Base-by-base conservation (phyloP, 139 green algal genomes). In the Picochlorum sp. region DNA sequence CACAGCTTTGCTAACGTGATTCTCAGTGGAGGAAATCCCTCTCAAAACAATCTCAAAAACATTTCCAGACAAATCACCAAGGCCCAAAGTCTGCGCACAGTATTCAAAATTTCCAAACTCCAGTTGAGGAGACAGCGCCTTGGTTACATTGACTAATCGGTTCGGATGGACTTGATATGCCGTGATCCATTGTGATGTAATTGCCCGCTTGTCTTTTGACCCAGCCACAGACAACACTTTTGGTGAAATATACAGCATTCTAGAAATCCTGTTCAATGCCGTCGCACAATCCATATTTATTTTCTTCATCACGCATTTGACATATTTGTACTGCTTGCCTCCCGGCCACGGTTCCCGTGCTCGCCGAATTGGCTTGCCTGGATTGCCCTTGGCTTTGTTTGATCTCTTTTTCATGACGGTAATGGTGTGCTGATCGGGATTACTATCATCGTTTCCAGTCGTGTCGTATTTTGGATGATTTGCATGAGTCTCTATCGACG, bases 131-230 rank as follows among this genome's bases (percentile, higher is more conserved):
- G 89, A 49, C 18, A 26, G 9, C 16, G 52, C 52, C 1, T 23
- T 45, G 67, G 76, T 78, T 15, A 73, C 23, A 6, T 9, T 49
- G 8, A 72, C 61, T 47, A 81, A 58, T 11, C 62, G 41, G 4
- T 7, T 4, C 4, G 79, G 62, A 51, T 62, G 38, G 47, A 92
- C 62, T 64, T 83, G 88, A 68, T 73, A 85, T 8, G 77, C 82
- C 0, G 90, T 92, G 10, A 91, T 84, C 11, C 73, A 80, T 76
- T 97, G 87, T 5, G 65, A 61, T 0, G 92, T 98, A 3, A 96
- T 73, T 2, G 77, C 92, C 0, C 92, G 74, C 82, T 96, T 97
- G 79, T 98, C 92, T 80, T 98, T 98, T 38, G 87, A 96, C 60
- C 92, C 92, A 16, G 87, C 84, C 37, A 86, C 82, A 0, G 49